Evolutionary conservation across 345 rosid species (phyloP).

Genomic region (Sisymbrium irio): DNA sequence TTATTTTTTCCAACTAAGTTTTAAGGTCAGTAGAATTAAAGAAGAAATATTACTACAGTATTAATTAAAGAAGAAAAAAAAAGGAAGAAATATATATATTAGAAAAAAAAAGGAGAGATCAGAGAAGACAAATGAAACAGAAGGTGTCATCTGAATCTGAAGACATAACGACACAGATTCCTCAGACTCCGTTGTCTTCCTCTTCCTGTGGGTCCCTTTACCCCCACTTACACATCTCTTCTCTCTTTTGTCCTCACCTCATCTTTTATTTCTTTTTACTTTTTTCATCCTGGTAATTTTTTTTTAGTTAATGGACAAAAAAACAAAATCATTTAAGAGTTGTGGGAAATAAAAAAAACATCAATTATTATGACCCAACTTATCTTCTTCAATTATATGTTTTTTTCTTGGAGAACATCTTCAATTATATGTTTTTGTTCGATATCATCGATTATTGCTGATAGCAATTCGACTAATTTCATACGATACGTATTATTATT

Average conservation of each 20-base stretch:
- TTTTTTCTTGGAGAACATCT: too few relatives aligned
- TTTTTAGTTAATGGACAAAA: neutral
- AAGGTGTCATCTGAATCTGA: conserved; percentile 26
- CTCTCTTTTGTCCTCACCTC: conserved; percentile 23
- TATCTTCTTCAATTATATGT: too few relatives aligned
- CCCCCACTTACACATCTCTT: conserved; percentile 31
- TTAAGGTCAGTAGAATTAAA: neutral
- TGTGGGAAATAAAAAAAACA: neutral
- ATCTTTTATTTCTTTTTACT: neutral
- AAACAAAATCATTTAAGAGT: conserved; percentile 27
- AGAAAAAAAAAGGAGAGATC: neutral
- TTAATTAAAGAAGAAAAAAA: neutral
- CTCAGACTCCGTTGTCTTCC: conserved; percentile 40
- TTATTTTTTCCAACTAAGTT: neutral
- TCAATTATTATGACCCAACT: conserved; percentile 22
- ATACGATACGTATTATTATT: neutral
- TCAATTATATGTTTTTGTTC: neutral
- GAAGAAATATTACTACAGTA: neutral
- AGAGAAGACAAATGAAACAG: conserved; percentile 27
- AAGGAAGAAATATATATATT: neutral
- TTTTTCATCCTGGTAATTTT: neutral
- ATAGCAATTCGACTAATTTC: neutral
- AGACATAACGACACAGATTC: conserved; percentile 61
- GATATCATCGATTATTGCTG: neutral
- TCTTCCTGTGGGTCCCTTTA: conserved; percentile 28